Conservation (phyloP, 2,329 filamentous ascomycete genomes). For the Penicillium sp. region DNA sequence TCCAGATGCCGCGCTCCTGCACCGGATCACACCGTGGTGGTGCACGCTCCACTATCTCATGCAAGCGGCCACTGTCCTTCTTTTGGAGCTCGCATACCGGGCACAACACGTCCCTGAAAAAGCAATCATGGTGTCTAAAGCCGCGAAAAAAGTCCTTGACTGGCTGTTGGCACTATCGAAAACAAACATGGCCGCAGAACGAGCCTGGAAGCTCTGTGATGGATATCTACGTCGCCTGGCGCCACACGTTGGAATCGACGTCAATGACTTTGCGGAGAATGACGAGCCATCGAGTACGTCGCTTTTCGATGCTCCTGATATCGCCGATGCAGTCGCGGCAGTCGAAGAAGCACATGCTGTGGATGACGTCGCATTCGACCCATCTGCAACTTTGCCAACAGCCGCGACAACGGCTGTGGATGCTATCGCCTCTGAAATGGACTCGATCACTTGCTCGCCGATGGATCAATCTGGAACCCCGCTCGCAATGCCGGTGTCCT, state of each 20-base stretch:
- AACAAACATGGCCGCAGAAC: constrained; percentile 26
- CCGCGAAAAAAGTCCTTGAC: constrained; percentile 32
- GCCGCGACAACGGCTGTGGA: constrained; percentile 8
- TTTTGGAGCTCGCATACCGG: constrained; percentile 41
- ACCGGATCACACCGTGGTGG: constrained; percentile 42
- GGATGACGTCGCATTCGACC: constrained; percentile 19
- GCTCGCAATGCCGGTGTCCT: constrained; percentile 15
- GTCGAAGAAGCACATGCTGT: constrained; percentile 7
- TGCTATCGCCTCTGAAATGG: constrained; percentile 18
- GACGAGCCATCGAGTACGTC: constrained; percentile 17
- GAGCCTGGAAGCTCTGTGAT: constrained; percentile 36
- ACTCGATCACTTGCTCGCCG: constrained; percentile 23
- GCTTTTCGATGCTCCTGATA: constrained; percentile 15
- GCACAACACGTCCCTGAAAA: constrained; percentile 42
- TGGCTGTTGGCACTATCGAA: constrained; percentile 32
- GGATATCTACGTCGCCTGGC: constrained; percentile 32
- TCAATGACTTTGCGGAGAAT: constrained; percentile 28
- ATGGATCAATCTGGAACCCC: constrained; percentile 22
- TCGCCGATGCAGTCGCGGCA: constrained; percentile 8
- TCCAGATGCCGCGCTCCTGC: constrained; percentile 33
- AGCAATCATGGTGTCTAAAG: constrained; percentile 32
- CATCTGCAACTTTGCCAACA: constrained; percentile 11
- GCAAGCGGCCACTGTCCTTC: constrained; percentile 40
- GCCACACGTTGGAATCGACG: constrained; percentile 27
- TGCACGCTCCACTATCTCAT: constrained; percentile 43